Evolutionary conservation across 2,329 filamentous ascomycete species (phyloP).

Genomic region (Aureobasidium sp.): DNA sequence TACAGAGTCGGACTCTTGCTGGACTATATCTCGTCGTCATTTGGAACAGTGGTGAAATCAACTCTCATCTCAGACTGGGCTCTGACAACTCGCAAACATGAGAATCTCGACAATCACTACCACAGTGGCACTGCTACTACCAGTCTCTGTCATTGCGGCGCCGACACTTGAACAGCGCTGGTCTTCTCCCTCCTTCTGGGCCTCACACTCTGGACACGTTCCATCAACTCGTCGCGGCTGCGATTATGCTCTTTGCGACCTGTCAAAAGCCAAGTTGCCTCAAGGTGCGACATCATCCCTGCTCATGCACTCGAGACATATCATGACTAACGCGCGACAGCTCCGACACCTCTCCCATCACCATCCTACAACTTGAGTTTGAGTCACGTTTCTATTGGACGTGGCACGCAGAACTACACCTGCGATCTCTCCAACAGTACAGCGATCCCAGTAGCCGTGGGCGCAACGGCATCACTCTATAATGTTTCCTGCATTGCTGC

Average conservation of each 20-base stretch:
- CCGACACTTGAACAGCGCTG: conserved; percentile 2
- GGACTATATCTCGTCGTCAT: not conserved
- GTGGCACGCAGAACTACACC: conserved; percentile 91
- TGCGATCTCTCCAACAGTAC: conserved; percentile 54
- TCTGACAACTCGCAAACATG: not conserved
- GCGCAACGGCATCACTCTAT: conserved; percentile 78
- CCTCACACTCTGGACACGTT: not conserved
- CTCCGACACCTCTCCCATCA: conserved; percentile 46
- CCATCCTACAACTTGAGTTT: conserved; percentile 54
- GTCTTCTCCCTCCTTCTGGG: conserved; percentile 8
- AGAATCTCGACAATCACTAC: not conserved
- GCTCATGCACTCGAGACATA: not conserved
- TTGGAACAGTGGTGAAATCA: not conserved
- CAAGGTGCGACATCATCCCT: not conserved
- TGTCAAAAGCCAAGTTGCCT: conserved; percentile 3
- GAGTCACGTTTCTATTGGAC: conserved; percentile 74
- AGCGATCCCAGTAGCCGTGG: conserved; percentile 54
- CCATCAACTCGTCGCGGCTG: not conserved
- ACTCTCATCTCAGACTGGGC: not conserved
- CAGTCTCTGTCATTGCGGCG: not conserved
- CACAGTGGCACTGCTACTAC: not conserved
- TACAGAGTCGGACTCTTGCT: too few species aligned
- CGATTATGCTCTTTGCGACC: conserved; percentile 3
- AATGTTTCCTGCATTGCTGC: conserved; percentile 75
- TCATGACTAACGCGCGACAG: conserved; percentile 15